Evolutionary conservation across 129 eudicot genomes (phyloP), one percentile per base, ranked within the genome.

Genomic region (Calendula officinalis): DNA sequence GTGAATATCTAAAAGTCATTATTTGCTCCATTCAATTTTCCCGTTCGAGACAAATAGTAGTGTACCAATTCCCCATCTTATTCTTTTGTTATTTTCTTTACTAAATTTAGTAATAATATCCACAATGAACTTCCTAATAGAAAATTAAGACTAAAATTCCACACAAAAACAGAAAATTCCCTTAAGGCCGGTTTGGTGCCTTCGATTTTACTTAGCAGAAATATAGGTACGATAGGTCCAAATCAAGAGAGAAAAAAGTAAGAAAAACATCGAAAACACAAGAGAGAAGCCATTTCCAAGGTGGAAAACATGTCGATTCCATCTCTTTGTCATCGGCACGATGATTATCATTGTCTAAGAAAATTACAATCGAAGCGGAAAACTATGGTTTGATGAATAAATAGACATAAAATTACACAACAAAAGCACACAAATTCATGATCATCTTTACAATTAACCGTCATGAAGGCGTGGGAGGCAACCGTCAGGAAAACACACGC

Each of bases 391-490:
- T 34, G 60, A 63, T 42, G 53, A 15, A 57, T 35, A 44, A 30
- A 8, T 60, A 56, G 48, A 67, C 50, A 27, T 32, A 40, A 62
- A 13, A 34, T 22, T 1, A 9, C 27, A 12, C 3, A 17, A 14
- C 5, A 8, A 42, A 22, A 12, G 17, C 1, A 47, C 56, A 30
- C 1, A 67, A 44, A 54, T 47, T 39, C 39, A 65, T 72, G 75
- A 56, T 38, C 67, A 56, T 33, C 46, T 10, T 30, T 14, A 56
- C 36, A 47, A 4, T 36, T 39, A 22, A 17, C 5, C 35, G 78
- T 30, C 83, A 87, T 87, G 95, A 91, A 91, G 89, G 95, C 97
- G 33, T 91, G 97, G 97, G 97, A 86, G 67, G 92, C 95, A 49
- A 86, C 95, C 0, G 81, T 90, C 15, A 81, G 95, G 7, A 91